Percentiles rank a stretch among this genome's conserved stretches.
phyloP scores from a whole-genome alignment of 306 rosid genomes.

The Psophocarpus tetragonolobus region DNA sequence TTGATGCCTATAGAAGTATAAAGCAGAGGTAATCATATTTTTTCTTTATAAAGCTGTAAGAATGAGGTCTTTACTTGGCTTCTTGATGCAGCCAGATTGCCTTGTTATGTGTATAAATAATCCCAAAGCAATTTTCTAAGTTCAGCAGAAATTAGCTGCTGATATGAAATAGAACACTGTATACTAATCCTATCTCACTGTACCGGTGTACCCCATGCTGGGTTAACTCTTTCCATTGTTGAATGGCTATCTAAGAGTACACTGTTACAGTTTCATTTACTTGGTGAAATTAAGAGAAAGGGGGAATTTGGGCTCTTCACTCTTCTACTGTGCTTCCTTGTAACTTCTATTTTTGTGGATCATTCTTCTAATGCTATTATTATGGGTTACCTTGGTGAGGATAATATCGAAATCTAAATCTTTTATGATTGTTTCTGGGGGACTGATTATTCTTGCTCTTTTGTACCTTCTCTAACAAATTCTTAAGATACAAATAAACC shows the following conservation, averaged over 20 bases:
- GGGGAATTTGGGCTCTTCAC: background rate
- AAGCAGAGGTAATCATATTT: constrained; percentile 72
- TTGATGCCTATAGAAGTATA: constrained; percentile 91
- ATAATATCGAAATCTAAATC: background rate
- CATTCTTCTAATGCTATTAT: background rate
- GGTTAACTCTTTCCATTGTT: constrained; percentile 2
- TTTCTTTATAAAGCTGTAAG: constrained; percentile 11
- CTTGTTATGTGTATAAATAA: constrained; percentile 21
- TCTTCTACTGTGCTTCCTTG: background rate
- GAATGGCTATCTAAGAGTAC: background rate
- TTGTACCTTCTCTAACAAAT: background rate
- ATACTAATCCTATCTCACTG: background rate
- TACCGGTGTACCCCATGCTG: background rate
- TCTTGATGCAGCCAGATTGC: background rate
- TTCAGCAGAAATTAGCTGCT: constrained; percentile 7
- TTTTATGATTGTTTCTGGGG: background rate
- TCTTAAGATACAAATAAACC: background rate
- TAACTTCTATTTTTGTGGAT: background rate
- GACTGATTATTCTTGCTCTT: background rate
- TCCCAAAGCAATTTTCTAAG: background rate
- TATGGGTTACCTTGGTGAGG: background rate
- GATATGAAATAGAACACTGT: background rate
- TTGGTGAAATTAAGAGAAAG: background rate
- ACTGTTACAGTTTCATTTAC: background rate
- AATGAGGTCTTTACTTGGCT: background rate